These are phyloP conservation scores for Zygotorulaspora danielsina DNA, from an alignment of 805 yeast species.

Conservation along the genomic window DNA sequence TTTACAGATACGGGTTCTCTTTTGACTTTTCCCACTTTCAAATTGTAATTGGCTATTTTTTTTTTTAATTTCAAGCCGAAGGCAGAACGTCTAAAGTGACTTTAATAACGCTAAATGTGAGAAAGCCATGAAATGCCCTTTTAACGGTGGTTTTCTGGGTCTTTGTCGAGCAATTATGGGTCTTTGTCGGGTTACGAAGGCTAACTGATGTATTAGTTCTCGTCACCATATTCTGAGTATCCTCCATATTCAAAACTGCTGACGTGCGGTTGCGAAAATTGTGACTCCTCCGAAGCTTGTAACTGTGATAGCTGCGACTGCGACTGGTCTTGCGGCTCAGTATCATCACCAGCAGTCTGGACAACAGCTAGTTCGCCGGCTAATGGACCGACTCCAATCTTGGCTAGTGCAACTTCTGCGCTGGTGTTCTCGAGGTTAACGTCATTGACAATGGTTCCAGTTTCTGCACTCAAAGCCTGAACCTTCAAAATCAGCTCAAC, in stretches of 20 bases:
- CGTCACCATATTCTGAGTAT: conserved; percentile 35
- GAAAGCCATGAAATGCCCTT: too few relatives aligned
- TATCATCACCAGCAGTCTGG: conserved; percentile 1
- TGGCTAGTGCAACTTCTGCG: conserved; percentile 71
- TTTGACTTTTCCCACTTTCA: not conserved
- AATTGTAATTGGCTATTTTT: not conserved
- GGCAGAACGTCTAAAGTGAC: not conserved
- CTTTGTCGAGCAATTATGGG: too few relatives aligned
- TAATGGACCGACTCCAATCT: conserved; percentile 79
- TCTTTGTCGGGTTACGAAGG: too few relatives aligned
- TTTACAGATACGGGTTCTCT: too few relatives aligned
- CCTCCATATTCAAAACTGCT: conserved; percentile 40
- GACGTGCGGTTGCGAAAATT: conserved; percentile 19
- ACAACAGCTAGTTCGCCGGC: conserved; percentile 33
- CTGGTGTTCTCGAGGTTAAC: conserved; percentile 57
- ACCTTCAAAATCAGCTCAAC: conserved; percentile 64
- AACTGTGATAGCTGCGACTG: conserved; percentile 1
- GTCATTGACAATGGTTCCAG: conserved; percentile 41
- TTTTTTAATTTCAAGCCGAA: not conserved
- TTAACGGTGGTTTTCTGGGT: too few relatives aligned
- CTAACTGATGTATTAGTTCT: conserved; percentile 11
- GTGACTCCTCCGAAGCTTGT: conserved; percentile 2
- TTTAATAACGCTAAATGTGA: too few relatives aligned
- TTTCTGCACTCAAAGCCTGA: conserved; percentile 47
- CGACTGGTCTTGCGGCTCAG: not conserved